Evolutionary conservation across 371 early-diverging fungal species (phyloP).

Genomic region (Syncephalastrum sp.): DNA sequence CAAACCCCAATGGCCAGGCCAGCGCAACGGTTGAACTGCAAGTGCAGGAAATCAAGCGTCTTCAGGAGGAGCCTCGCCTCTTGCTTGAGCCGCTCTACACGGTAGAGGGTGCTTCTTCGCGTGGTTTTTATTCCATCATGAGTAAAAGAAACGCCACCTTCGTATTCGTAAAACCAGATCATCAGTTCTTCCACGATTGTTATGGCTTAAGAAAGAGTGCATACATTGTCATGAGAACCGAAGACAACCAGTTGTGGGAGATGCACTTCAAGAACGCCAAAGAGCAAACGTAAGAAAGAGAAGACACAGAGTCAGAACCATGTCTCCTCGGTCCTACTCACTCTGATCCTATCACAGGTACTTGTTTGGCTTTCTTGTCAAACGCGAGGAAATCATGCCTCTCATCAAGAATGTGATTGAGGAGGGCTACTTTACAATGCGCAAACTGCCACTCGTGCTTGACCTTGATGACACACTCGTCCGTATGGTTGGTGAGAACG

Average conservation of each 20-base stretch:
- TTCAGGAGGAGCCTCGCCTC: conserved; percentile 44
- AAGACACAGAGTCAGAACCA: not conserved
- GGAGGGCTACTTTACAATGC: conserved; percentile 29
- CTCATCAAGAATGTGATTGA: conserved; percentile 53
- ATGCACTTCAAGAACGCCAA: conserved; percentile 70
- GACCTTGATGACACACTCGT: conserved; percentile 83
- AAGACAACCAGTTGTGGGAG: conserved; percentile 61
- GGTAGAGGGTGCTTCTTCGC: conserved; percentile 55
- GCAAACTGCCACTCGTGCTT: conserved; percentile 71
- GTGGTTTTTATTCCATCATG: conserved; percentile 66
- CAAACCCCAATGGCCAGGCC: too few relatives aligned
- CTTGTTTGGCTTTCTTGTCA: conserved; percentile 70
- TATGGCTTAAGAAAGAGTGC: conserved; percentile 56
- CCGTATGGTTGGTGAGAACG: conserved; percentile 67
- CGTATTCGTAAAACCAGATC: conserved; percentile 64
- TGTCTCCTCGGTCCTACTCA: not conserved
- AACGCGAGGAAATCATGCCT: conserved; percentile 53
- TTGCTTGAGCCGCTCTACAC: conserved; percentile 55
- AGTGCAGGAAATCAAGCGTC: conserved; percentile 27
- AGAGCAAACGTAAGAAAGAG: conserved; percentile 54
- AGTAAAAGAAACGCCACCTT: conserved; percentile 54
- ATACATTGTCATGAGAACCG: conserved; percentile 49
- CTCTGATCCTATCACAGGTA: conserved; percentile 14
- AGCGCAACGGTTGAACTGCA: conserved; percentile 15
- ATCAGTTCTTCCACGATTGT: conserved; percentile 52